These are phyloP conservation scores for Amanita exitialis DNA, from an alignment of 768 basidiomycete species.

Conservation along the genomic window DNA sequence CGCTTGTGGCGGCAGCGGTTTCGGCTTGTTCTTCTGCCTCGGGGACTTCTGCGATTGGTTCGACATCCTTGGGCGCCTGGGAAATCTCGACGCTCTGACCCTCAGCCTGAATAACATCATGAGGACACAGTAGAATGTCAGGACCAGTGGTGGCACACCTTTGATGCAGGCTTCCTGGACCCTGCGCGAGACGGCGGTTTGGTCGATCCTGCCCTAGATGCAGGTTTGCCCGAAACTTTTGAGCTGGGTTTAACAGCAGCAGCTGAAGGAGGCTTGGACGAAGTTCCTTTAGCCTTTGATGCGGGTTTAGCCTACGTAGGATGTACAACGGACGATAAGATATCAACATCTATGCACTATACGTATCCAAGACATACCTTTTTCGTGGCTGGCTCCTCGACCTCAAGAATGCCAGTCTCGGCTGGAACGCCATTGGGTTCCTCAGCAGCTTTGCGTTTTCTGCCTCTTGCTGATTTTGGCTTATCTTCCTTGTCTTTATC, in stretches of 20 bases:
- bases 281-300: slow-evolving; percentile 24
- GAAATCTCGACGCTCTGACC: slow-evolving; percentile 28
- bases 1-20: slow-evolving; percentile 16
- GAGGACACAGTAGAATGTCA: slow-evolving; percentile 9
- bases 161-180: slow-evolving; percentile 57
- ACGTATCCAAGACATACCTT: slow-evolving; percentile 32
- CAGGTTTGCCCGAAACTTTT: slow-evolving; percentile 29
- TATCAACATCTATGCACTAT: slow-evolving; percentile 8
- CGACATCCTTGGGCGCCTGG: slow-evolving; percentile 23
- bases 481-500: slow-evolving; percentile 39
- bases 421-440: slow-evolving; percentile 27
- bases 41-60: slow-evolving; percentile 49
- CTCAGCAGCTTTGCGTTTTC: slow-evolving; percentile 34
- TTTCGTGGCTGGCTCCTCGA: slow-evolving; percentile 46
- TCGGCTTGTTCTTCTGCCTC: slow-evolving; percentile 27
- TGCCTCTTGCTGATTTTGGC: slow-evolving; percentile 33
- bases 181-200: slow-evolving; percentile 35
- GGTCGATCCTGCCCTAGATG: slow-evolving; percentile 24
- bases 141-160: slow-evolving; percentile 25
- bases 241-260: slow-evolving; percentile 29
- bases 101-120: slow-evolving; percentile 22
- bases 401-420: slow-evolving; percentile 14
- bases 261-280: slow-evolving; percentile 14
- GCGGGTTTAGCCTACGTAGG: slow-evolving; percentile 33
- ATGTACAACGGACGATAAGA: slow-evolving; percentile 4